Conservation (phyloP, 2,329 filamentous ascomycete genomes). For the Hypoxylon sp. region DNA sequence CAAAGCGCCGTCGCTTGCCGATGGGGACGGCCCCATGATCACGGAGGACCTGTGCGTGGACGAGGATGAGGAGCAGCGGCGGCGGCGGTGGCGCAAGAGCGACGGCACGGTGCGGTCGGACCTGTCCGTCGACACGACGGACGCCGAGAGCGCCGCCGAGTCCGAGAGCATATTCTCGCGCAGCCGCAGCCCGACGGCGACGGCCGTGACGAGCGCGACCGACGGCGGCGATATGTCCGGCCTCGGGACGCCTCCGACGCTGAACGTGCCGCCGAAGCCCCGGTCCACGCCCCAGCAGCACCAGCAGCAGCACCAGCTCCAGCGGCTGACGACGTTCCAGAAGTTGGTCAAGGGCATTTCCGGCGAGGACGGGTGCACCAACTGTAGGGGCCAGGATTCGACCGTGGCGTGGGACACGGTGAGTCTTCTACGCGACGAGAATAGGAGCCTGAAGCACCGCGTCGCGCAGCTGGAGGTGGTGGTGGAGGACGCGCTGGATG, state of each 20-base stretch:
- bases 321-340: conserved; percentile 60
- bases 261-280: conserved; percentile 43
- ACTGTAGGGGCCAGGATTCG: conserved; percentile 69
- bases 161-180: conserved; percentile 71
- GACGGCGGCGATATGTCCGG: conserved; percentile 41
- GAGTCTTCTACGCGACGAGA: conserved; percentile 70
- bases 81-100: conserved; percentile 57
- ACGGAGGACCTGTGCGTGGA: conserved; percentile 66
- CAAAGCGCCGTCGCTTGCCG: conserved; percentile 42
- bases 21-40: conserved; percentile 56
- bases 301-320: conserved; percentile 54
- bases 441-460: conserved; percentile 69
- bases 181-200: conserved; percentile 68
- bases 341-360: conserved; percentile 61
- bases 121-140: conserved; percentile 64
- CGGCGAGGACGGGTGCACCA: conserved; percentile 60
- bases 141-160: conserved; percentile 60
- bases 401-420: conserved; percentile 75
- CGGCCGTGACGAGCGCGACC: conserved; percentile 53
- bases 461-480: conserved; percentile 69
- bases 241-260: conserved; percentile 22
- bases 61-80: conserved; percentile 60
- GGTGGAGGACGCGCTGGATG: conserved; percentile 71
- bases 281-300: conserved; percentile 48
- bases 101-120: conserved; percentile 57